These are phyloP conservation scores for Puccinia sorghi DNA, from an alignment of 1,284 basidiomycete genomes.

Conservation along the genomic window DNA sequence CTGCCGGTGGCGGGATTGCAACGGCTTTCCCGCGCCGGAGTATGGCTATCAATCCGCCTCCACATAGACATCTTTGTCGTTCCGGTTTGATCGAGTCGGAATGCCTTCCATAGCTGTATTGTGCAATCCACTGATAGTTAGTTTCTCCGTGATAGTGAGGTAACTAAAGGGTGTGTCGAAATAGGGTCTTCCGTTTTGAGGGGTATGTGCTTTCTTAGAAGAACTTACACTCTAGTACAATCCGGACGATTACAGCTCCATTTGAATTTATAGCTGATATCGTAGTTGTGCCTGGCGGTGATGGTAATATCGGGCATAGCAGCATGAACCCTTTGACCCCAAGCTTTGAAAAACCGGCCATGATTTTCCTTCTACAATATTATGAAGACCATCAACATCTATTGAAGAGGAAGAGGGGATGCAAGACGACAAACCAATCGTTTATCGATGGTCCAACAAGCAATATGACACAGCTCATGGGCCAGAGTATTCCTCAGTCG, in stretches of 20 bases:
- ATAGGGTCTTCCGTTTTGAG: not conserved
- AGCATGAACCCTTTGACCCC: slow-evolving; percentile 63
- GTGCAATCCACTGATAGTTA: not conserved
- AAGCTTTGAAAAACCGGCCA: slow-evolving; percentile 61
- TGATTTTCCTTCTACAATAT: slow-evolving; percentile 56
- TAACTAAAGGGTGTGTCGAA: not conserved
- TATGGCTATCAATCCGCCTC: slow-evolving; percentile 45
- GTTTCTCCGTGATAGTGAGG: not conserved
- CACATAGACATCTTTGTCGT: slow-evolving; percentile 65
- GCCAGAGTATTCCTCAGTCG: slow-evolving; percentile 74
- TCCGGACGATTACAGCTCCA: slow-evolving; percentile 67
- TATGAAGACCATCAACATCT: not conserved
- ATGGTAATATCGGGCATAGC: slow-evolving; percentile 69
- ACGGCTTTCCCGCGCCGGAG: slow-evolving; percentile 20
- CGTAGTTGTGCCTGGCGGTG: slow-evolving; percentile 73
- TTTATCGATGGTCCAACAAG: slow-evolving; percentile 73
- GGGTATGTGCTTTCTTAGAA: no score
- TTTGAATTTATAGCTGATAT: slow-evolving; percentile 72
- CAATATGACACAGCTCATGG: slow-evolving; percentile 85
- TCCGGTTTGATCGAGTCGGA: slow-evolving; percentile 72
- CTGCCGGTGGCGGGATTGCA: not conserved
- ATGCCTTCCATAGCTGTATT: slow-evolving; percentile 70
- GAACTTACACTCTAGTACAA: slow-evolving; percentile 67
- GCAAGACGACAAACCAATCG: slow-evolving; percentile 66
- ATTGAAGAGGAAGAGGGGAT: not conserved